Evolutionary conservation across 306 rosid genomes (phyloP), one percentile per base, ranked within the genome.

Genomic region (Parietaria judaica): DNA sequence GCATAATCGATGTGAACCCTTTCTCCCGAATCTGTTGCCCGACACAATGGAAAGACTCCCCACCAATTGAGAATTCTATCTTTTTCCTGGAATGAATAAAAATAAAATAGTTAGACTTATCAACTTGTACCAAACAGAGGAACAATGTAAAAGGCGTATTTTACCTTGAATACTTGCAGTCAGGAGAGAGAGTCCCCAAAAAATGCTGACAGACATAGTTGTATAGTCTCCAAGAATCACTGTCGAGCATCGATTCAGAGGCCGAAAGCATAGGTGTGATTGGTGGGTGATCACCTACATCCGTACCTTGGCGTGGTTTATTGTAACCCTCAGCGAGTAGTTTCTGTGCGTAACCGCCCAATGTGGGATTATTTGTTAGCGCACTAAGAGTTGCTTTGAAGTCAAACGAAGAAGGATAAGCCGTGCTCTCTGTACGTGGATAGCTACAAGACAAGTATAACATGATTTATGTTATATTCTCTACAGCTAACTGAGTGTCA

Each of bases 281-380:
- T 45, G 98, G 98, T 66, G 98, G 98, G 86, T 91, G 98, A 64
- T 91, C 98, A 43, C 98, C 98, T 14, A 14, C 96, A 79, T 91
- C 98, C 15, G 84, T 78, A 74, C 98, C 98, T 15, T 35, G 65
- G 70, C 80, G 83, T 65, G 98, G 96, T 68, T 85, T 85, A 23
- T 70, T 80, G 80, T 74, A 88, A 72, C 96, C 89, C 60, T 72
- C 74, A 49, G 67, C 59, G 31, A 91, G 87, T 58, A 91, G 78
- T 60, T 67, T 72, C 77, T 75, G 77, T 53, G 85, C 95, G 66
- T 85, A 82, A 67, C 60, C 67, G 66, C 92, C 95, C 87, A 79
- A 91, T 41, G 80, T 72, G 31, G 92, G 89, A 77, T 81, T 87
- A 74, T 75, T 83, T 71, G 78, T 70, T 54, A 77, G 86, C 49